Evolutionary conservation across 2,329 filamentous ascomycete species (phyloP).

Genomic region (Beauveria asiatica): DNA sequence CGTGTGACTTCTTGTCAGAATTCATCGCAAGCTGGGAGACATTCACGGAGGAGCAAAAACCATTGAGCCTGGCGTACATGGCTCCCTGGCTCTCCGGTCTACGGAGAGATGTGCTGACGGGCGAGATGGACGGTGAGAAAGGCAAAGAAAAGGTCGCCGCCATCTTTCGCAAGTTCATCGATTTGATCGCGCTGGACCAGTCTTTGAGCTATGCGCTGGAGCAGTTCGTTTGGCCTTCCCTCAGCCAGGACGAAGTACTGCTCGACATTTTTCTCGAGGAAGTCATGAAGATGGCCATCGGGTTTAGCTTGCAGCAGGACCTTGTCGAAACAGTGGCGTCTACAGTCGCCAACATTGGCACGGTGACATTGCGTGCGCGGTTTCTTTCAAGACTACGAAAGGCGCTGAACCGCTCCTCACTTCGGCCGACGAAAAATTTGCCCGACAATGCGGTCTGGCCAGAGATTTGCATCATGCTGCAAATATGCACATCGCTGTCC

Average conservation of each 20-base stretch:
- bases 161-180: constrained; percentile 58
- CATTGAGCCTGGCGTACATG: constrained; percentile 60
- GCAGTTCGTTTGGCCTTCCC: constrained; percentile 56
- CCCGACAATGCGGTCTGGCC: constrained; percentile 61
- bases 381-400: constrained; percentile 58
- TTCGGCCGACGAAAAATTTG: constrained; percentile 56
- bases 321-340: constrained; percentile 53
- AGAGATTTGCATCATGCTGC: constrained; percentile 59
- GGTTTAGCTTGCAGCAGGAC: constrained; percentile 48
- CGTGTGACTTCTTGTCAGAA: constrained; percentile 61
- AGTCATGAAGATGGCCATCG: constrained; percentile 53
- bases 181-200: constrained; percentile 53
- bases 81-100: constrained; percentile 59
- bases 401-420: constrained; percentile 56
- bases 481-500: constrained; percentile 57
- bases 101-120: constrained; percentile 48
- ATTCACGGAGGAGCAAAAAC: constrained; percentile 58
- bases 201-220: constrained; percentile 52
- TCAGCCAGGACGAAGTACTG: constrained; percentile 55
- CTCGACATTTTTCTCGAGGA: constrained; percentile 61
- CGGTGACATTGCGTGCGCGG: constrained; percentile 56
- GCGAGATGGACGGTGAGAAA: constrained; percentile 56
- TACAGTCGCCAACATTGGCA: constrained; percentile 54
- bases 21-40: constrained; percentile 67
- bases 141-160: constrained; percentile 55